phyloP scores from a whole-genome alignment of 352 stramenopile genomes.

The Phytophthora fragariae region DNA sequence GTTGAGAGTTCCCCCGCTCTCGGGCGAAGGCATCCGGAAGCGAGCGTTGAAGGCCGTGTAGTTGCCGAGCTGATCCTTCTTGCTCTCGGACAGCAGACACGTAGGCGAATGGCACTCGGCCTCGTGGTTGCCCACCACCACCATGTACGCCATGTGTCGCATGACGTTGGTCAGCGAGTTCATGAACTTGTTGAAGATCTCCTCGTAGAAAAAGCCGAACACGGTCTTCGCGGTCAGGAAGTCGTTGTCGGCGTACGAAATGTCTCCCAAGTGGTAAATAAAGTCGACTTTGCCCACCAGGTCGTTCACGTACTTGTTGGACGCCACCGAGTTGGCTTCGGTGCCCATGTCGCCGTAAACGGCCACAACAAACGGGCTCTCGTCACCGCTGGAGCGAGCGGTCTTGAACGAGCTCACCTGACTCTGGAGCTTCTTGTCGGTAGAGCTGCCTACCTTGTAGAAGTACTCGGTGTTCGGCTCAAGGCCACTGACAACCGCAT shows the following conservation, averaged over 20 bases:
- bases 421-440: constrained; percentile 28
- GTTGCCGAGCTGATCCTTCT: constrained; percentile 47
- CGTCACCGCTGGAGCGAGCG: constrained; percentile 38
- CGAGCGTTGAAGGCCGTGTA: constrained; percentile 69
- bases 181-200: constrained; percentile 79
- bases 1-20: constrained; percentile 48
- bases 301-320: constrained; percentile 40
- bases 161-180: constrained; percentile 56
- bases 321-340: constrained; percentile 37
- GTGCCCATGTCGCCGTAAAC: constrained; percentile 54
- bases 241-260: constrained; percentile 57
- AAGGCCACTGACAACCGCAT: constrained; percentile 31
- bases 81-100: constrained; percentile 37
- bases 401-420: constrained; percentile 56
- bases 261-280: constrained; percentile 52
- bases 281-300: constrained; percentile 45
- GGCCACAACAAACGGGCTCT: constrained; percentile 40
- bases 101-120: constrained; percentile 43
- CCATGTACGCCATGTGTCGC: constrained; percentile 71
- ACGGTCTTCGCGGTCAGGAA: constrained; percentile 31
- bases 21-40: constrained; percentile 50
- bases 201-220: constrained; percentile 54
- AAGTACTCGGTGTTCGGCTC: constrained; percentile 38
- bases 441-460: constrained; percentile 37
- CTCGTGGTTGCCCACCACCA: constrained; percentile 69